Conservation (phyloP, 2,329 filamentous ascomycete genomes). For the Ceratocystis eucalypticola region DNA sequence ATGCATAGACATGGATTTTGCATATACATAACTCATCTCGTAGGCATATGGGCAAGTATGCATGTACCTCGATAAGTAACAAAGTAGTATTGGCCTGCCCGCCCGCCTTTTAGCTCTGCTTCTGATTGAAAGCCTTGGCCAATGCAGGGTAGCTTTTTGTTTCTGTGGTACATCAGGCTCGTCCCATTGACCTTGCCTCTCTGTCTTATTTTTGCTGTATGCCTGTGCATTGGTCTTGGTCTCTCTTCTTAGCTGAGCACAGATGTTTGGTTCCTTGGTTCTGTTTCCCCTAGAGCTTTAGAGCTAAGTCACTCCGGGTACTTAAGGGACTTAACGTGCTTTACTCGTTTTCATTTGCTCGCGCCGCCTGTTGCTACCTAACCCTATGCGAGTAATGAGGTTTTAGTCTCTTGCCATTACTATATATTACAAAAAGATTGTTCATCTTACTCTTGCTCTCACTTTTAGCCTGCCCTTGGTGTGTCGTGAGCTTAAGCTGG, state of each 20-base stretch:
- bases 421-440: neutral
- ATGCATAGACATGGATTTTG: neutral
- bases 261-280: constrained; percentile 10
- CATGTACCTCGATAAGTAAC: neutral
- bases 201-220: neutral
- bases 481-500: neutral
- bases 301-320: neutral
- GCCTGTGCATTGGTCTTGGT: neutral
- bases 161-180: constrained; percentile 3
- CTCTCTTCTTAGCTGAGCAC: constrained; percentile 1
- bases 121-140: neutral
- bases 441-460: neutral
- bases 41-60: neutral
- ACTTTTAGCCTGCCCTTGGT: neutral
- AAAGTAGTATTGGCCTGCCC: neutral
- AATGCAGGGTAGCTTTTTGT: neutral
- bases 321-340: no score
- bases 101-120: neutral
- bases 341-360: neutral
- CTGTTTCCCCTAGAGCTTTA: neutral
- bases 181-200: neutral
- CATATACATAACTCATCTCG: neutral
- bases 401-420: neutral
- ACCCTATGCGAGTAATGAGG: neutral
- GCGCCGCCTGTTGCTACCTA: neutral